These are phyloP conservation scores for Trichoderma gracile DNA, from an alignment of 2,329 filamentous ascomycete species.

Conservation along the genomic window DNA sequence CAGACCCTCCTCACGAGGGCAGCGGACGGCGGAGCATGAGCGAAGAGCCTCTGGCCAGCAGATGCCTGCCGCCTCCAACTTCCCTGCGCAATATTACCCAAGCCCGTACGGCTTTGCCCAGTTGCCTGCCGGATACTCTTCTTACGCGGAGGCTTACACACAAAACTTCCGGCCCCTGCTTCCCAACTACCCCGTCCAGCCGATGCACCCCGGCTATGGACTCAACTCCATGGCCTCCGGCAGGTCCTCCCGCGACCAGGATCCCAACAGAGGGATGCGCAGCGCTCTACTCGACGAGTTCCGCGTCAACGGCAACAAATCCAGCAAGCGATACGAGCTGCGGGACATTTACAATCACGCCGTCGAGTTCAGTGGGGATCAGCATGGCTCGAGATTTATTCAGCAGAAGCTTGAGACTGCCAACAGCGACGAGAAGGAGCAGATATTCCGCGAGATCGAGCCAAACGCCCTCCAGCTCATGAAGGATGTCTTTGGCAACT, in stretches of 20 bases:
- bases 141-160: slow-evolving; percentile 43
- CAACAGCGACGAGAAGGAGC: slow-evolving; percentile 94
- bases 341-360: slow-evolving; percentile 87
- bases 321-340: slow-evolving; percentile 73
- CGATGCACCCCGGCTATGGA: slow-evolving; percentile 37
- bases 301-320: slow-evolving; percentile 66
- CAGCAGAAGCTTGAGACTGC: slow-evolving; percentile 89
- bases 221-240: slow-evolving; percentile 35
- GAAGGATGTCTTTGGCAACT: slow-evolving; percentile 97
- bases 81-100: slow-evolving; percentile 37
- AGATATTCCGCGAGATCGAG: slow-evolving; percentile 83
- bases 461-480: slow-evolving; percentile 84
- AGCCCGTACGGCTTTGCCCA: slow-evolving; percentile 35
- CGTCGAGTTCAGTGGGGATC: slow-evolving; percentile 93
- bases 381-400: slow-evolving; percentile 93
- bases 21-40: slow-evolving; percentile 42
- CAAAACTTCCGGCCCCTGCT: slow-evolving; percentile 37
- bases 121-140: slow-evolving; percentile 40
- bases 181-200: slow-evolving; percentile 39
- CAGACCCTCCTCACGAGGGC: slow-evolving; percentile 40
- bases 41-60: slow-evolving; percentile 41
- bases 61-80: slow-evolving; percentile 33
- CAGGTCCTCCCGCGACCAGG: slow-evolving; percentile 54
- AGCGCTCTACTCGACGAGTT: slow-evolving; percentile 80
- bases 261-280: slow-evolving; percentile 61